These are phyloP conservation scores for Syncephalastrum monosporum DNA, from an alignment of 371 early-diverging fungal species.

Conservation along the genomic window DNA sequence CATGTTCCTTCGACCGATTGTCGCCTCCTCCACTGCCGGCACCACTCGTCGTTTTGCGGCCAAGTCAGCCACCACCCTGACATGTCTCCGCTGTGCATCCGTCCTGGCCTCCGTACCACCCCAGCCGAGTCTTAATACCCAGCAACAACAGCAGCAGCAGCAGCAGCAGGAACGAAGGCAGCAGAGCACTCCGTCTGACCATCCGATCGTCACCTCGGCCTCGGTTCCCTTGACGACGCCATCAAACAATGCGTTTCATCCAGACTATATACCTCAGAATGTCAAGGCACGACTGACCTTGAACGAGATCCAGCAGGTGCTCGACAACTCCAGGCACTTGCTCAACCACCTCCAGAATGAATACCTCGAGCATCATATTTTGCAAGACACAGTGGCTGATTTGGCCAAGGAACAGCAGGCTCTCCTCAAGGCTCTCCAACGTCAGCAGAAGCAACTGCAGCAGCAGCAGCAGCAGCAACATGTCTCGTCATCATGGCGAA, in stretches of 20 bases:
- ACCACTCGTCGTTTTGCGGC: too few species aligned
- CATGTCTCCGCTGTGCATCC: conserved; percentile 17
- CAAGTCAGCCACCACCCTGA: too few species aligned
- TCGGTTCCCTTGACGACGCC: conserved; percentile 35
- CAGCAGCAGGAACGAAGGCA: background rate
- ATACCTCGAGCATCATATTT: conserved; percentile 15
- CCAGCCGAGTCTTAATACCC: conserved; percentile 1
- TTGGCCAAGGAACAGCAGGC: conserved; percentile 25
- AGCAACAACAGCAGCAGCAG: conserved; percentile 2
- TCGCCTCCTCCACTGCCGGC: too few species aligned
- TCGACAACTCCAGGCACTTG: conserved; percentile 29
- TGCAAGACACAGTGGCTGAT: conserved; percentile 16
- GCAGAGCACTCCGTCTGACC: background rate
- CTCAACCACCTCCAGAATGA: conserved; percentile 28
- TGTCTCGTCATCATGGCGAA: too few species aligned
- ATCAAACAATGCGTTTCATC: conserved; percentile 47
- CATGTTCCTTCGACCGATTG: too few species aligned
- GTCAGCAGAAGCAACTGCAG: conserved; percentile 1
- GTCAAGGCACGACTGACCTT: conserved; percentile 33
- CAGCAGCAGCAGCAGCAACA: too few species aligned
- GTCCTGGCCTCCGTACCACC: conserved; percentile 21
- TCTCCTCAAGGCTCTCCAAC: conserved; percentile 16
- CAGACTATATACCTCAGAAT: conserved; percentile 36
- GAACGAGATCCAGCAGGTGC: conserved; percentile 28
- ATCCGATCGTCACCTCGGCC: conserved; percentile 34